A percentile compares a stretch with the other conserved stretches of the same genome.
Conservation (phyloP, 805 yeast genomes). For the Wickerhamiella sergipiensis region DNA sequence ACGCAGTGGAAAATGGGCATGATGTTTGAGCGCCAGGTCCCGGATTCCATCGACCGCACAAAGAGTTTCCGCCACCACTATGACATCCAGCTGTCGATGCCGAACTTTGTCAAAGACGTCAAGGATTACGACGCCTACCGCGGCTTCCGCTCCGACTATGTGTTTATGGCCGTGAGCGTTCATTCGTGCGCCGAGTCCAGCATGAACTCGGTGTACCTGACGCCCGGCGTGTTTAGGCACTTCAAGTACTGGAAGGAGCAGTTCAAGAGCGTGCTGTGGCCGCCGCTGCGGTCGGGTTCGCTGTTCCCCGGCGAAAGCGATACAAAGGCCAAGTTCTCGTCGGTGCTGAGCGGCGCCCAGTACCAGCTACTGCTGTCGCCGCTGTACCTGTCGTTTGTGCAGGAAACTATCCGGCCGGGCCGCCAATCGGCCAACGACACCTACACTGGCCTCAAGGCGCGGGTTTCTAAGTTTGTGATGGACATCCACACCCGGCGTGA, state of each 20-base stretch:
- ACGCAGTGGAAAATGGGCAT: constrained; percentile 73
- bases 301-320: constrained; percentile 36
- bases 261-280: constrained; percentile 62
- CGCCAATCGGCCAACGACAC: constrained; percentile 29
- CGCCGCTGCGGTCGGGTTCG: constrained; percentile 66
- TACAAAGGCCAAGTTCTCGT: constrained; percentile 46
- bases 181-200: constrained; percentile 25
- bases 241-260: constrained; percentile 79
- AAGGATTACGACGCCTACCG: constrained; percentile 61
- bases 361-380: constrained; percentile 64
- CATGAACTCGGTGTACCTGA: constrained; percentile 55
- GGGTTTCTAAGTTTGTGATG: constrained; percentile 39
- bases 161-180: constrained; percentile 49
- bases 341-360: constrained; percentile 46
- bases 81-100: constrained; percentile 46
- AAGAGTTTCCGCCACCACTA: constrained; percentile 46
- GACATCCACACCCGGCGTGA: constrained; percentile 52
- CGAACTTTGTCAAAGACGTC: constrained; percentile 34
- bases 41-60: constrained; percentile 30
- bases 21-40: constrained; percentile 50
- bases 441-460: constrained; percentile 56
- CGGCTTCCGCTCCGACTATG: constrained; percentile 68
- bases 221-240: constrained; percentile 53
- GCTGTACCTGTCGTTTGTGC: constrained; percentile 59
- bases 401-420: constrained; percentile 28